Conservation (phyloP, 1,139 yeast genomes). For the Scheffersomyces illinoinensis region DNA sequence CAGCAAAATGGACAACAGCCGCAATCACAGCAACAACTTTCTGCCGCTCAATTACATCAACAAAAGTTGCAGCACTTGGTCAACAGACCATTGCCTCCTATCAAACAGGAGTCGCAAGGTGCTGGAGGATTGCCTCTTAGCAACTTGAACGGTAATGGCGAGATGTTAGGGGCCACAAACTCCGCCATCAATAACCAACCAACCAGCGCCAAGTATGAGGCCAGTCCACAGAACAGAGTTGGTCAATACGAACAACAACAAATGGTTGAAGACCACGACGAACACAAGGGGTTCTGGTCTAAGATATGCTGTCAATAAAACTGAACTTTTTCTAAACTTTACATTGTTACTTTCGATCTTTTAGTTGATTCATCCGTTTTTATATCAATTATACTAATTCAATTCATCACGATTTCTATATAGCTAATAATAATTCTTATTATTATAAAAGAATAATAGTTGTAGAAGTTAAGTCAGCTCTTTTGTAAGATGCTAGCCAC, state of each 20-base stretch:
- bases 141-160: slow-evolving; percentile 13
- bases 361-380: not conserved
- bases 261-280: slow-evolving; percentile 34
- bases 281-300: slow-evolving; percentile 46
- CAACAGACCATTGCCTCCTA: slow-evolving; percentile 53
- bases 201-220: slow-evolving; percentile 16
- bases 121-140: slow-evolving; percentile 12
- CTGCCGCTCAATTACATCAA: slow-evolving; percentile 49
- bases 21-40: slow-evolving; percentile 32
- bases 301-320: slow-evolving; percentile 45
- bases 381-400: not conserved
- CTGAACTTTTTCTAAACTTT: not conserved
- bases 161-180: slow-evolving; percentile 9
- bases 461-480: not conserved
- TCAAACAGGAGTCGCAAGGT: slow-evolving; percentile 41
- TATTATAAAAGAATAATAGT: not conserved
- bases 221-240: slow-evolving; percentile 21
- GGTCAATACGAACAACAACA: slow-evolving; percentile 44
- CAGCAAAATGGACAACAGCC: slow-evolving; percentile 23
- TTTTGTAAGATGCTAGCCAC: no score
- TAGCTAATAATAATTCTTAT: not conserved
- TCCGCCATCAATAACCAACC: slow-evolving; percentile 17
- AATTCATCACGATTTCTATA: not conserved
- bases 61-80: slow-evolving; percentile 54
- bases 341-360: not conserved